Conservation (phyloP, 805 yeast genomes). For the Dipodascus albidus region DNA sequence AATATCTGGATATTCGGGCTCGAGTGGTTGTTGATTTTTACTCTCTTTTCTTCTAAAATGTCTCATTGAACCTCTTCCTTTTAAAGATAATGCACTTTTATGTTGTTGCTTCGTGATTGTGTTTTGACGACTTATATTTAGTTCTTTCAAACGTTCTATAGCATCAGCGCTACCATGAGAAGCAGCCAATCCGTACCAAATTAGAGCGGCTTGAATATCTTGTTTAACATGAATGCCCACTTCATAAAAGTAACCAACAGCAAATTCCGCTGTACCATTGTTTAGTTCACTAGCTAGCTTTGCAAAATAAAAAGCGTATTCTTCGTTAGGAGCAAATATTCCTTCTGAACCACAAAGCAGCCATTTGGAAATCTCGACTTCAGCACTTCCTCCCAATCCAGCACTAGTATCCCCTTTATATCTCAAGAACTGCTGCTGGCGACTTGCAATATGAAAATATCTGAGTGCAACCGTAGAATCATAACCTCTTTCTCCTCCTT, state of each 20-base stretch:
- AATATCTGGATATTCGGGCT: neutral
- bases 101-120: slow-evolving; percentile 15
- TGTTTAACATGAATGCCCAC: slow-evolving; percentile 47
- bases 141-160: slow-evolving; percentile 16
- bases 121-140: slow-evolving; percentile 4
- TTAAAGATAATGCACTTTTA: slow-evolving; percentile 12
- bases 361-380: slow-evolving; percentile 40
- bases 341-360: slow-evolving; percentile 56
- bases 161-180: slow-evolving; percentile 35
- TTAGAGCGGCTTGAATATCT: slow-evolving; percentile 33
- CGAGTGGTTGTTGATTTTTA: neutral
- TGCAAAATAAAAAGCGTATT: slow-evolving; percentile 61
- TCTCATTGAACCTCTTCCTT: slow-evolving; percentile 13
- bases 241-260: slow-evolving; percentile 56
- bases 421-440: slow-evolving; percentile 23
- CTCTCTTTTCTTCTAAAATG: slow-evolving; percentile 3
- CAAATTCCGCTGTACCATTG: slow-evolving; percentile 52
- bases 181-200: slow-evolving; percentile 44
- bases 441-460: slow-evolving; percentile 24
- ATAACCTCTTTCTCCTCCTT: slow-evolving; percentile 23
- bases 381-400: slow-evolving; percentile 23
- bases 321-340: slow-evolving; percentile 41
- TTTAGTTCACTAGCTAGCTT: slow-evolving; percentile 49
- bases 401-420: slow-evolving; percentile 11
- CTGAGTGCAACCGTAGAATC: slow-evolving; percentile 24